phyloP scores from a whole-genome alignment of 2,329 filamentous ascomycete species.

The Colletotrichum caudatum region DNA sequence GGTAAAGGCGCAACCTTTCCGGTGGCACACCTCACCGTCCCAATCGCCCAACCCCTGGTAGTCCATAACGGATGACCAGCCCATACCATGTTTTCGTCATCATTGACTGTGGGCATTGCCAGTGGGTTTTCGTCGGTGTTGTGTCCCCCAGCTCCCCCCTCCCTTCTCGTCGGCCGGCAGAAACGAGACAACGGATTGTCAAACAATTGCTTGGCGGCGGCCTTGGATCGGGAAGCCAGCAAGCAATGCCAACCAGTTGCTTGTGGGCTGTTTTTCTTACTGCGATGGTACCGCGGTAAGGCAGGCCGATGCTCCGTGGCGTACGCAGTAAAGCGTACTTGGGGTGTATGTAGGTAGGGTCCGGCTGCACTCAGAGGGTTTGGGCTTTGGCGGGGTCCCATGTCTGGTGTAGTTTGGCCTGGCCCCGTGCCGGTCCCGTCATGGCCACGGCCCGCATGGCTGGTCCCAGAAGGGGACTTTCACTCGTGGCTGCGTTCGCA shows the following conservation, averaged over 20 bases:
- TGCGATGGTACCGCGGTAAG: conserved; percentile 7
- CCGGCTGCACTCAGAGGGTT: conserved; percentile 30
- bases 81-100: conserved; percentile 12
- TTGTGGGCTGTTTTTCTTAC: not conserved
- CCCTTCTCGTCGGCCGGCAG: not conserved
- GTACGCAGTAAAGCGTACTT: not conserved
- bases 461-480: conserved; percentile 26
- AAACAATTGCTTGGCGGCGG: not conserved
- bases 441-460: conserved; percentile 36
- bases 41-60: conserved; percentile 16
- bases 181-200: not conserved
- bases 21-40: conserved; percentile 23
- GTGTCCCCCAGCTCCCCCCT: not conserved
- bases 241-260: not conserved
- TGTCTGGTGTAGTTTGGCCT: conserved; percentile 31
- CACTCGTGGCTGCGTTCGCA: conserved; percentile 15
- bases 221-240: not conserved
- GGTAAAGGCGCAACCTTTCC: conserved; percentile 29
- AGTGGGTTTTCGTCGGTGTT: not conserved
- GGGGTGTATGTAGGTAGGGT: conserved; percentile 17
- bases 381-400: conserved; percentile 40
- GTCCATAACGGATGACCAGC: conserved; percentile 1
- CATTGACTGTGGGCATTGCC: not conserved
- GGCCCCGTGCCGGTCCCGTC: conserved; percentile 26
- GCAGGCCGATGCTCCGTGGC: not conserved